phyloP scores from a whole-genome alignment of 495 filamentous ascomycete genomes.

The Cenococcum geophilum region DNA sequence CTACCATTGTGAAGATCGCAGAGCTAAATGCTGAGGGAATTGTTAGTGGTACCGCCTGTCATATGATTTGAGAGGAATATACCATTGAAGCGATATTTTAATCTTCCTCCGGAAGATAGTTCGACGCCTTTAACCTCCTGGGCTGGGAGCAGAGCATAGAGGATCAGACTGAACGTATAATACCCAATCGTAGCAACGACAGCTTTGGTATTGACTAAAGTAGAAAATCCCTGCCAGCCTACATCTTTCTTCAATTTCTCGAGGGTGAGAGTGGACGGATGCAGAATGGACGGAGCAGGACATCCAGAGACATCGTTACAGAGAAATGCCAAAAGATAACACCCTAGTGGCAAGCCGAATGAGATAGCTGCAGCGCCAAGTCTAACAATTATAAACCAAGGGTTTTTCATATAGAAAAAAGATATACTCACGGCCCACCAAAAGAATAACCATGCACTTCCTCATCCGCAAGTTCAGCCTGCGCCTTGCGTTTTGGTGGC shows the following conservation, averaged over 20 bases:
- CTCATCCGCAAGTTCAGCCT: slow-evolving; percentile 6
- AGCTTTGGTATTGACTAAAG: slow-evolving; percentile 55
- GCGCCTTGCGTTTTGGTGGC: slow-evolving; percentile 28
- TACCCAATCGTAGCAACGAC: slow-evolving; percentile 62
- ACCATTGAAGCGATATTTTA: slow-evolving; percentile 92
- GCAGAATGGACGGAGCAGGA: slow-evolving; percentile 76
- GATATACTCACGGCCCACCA: slow-evolving; percentile 66
- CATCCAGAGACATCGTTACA: slow-evolving; percentile 93
- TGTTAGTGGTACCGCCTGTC: slow-evolving; percentile 16
- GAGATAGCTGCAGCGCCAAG: slow-evolving; percentile 67
- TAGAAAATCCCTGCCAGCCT: slow-evolving; percentile 69
- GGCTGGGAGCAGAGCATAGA: slow-evolving; percentile 75
- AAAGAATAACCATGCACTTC: slow-evolving; percentile 66
- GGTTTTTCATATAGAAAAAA: slow-evolving; percentile 11
- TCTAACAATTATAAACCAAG: slow-evolving; percentile 44
- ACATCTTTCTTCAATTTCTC: slow-evolving; percentile 67
- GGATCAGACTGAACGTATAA: slow-evolving; percentile 66
- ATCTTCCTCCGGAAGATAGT: slow-evolving; percentile 61
- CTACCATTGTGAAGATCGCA: slow-evolving; percentile 59
- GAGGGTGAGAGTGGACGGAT: slow-evolving; percentile 63
- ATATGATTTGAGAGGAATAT: slow-evolving; percentile 11
- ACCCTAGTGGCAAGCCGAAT: slow-evolving; percentile 66
- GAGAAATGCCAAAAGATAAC: slow-evolving; percentile 71
- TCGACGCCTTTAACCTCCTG: slow-evolving; percentile 62
- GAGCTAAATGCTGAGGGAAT: slow-evolving; percentile 63